phyloP scores from a whole-genome alignment of 495 filamentous ascomycete genomes.

The Trichoderma virens region DNA sequence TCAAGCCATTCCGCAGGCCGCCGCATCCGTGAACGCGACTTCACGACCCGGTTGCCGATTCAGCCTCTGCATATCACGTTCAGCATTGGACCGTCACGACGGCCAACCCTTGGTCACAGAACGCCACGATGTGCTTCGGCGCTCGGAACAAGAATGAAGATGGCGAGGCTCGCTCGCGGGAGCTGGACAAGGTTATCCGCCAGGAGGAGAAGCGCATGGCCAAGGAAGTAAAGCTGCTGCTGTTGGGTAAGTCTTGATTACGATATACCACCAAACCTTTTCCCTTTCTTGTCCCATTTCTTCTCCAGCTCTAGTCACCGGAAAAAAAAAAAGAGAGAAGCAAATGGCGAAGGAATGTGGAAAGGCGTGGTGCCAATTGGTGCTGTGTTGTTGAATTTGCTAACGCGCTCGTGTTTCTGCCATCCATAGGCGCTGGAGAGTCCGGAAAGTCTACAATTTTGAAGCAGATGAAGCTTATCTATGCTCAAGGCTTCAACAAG shows the following conservation, averaged over 20 bases:
- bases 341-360: not conserved
- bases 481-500: conserved; percentile 84
- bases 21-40: not conserved
- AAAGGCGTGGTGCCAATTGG: not conserved
- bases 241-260: conserved; percentile 54
- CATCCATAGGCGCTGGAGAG: conserved; percentile 79
- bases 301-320: too few relatives aligned
- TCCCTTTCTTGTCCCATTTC: not conserved
- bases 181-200: conserved; percentile 71
- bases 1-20: not conserved
- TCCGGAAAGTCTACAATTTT: conserved; percentile 97
- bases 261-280: too few relatives aligned
- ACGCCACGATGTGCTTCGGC: conserved; percentile 56
- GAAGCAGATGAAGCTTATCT: conserved; percentile 99
- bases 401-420: conserved; percentile 5
- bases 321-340: not conserved
- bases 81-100: not conserved
- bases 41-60: not conserved
- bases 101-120: not conserved
- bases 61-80: not conserved
- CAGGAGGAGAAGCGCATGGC: conserved; percentile 74
- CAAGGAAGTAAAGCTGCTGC: conserved; percentile 74
- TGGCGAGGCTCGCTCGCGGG: conserved; percentile 45
- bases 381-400: conserved; percentile 10
- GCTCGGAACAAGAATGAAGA: conserved; percentile 41